Percentiles rank a stretch among this genome's conserved stretches.
phyloP scores from a whole-genome alignment of 306 rosid species.

The Pterocarpus santalinus region DNA sequence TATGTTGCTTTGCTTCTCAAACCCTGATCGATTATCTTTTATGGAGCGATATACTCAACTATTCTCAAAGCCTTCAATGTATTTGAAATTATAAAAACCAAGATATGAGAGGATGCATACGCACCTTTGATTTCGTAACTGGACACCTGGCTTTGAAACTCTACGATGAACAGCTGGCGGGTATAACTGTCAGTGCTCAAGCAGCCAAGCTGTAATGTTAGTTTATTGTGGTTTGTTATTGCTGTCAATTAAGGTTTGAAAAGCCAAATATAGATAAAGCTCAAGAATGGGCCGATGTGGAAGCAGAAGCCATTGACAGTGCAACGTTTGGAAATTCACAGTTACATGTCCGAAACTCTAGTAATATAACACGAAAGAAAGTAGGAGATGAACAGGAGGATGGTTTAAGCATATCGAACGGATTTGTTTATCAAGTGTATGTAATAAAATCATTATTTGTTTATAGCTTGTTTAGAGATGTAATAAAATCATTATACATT shows the following conservation, averaged over 20 bases:
- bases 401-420: too few relatives aligned
- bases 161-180: not conserved
- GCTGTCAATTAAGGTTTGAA: not conserved
- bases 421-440: too few relatives aligned
- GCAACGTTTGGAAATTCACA: not conserved
- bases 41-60: not conserved
- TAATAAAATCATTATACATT: too few relatives aligned
- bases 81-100: too few relatives aligned
- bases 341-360: not conserved
- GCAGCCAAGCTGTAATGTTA: not conserved
- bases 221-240: not conserved
- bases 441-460: too few relatives aligned
- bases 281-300: too few relatives aligned
- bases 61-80: not conserved
- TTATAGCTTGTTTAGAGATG: too few relatives aligned
- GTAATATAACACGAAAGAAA: not conserved
- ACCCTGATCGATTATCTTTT: not conserved
- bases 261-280: not conserved
- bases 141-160: not conserved
- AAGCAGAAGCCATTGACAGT: not conserved
- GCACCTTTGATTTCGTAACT: constrained; percentile 25
- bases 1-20: not conserved
- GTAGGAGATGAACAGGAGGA: too few relatives aligned
- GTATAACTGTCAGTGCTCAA: not conserved
- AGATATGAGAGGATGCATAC: not conserved